Base-by-base conservation (phyloP, 495 filamentous ascomycete genomes). In the Penicillium turbatum region DNA sequence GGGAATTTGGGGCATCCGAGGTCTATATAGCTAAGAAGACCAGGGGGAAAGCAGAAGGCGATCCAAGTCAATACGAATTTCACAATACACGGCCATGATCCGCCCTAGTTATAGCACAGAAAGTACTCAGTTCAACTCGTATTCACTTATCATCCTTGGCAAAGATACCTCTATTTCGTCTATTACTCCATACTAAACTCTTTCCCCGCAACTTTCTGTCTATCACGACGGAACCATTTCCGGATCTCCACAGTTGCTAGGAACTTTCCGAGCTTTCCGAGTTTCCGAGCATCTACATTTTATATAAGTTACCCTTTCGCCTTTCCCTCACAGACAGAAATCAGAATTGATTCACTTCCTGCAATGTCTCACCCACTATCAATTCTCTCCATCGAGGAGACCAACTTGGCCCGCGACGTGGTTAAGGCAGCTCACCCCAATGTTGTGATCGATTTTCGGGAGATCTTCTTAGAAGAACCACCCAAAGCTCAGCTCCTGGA, bases 391-490 rank as follows among this genome's bases (percentile, higher is more conserved):
- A 63, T 73, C 50, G 68, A 70, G 19, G 79, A 81, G 61, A 78
- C 67, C 15, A 73, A 73, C 39, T 42, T 67, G 16, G 77, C 79
- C 17, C 69, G 77, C 39, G 76, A 80, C 48, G 59, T 80, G 19
- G 62, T 81, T 36, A 55, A 74, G 13, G 63, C 64, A 2, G 46
- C 60, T 12, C 74, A 80, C 52, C 66, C 71, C 5, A 60, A 68
- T 48, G 71, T 65, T 5, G 65, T 79, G 6, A 70, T 81, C 27
- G 72, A 78, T 41, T 81, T 81, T 57, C 74, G 79, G 1, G 76
- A 78, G 56, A 79, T 79, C 51, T 79, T 65, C 45, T 64, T 81
- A 5, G 66, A 76, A n/a, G 79, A 82, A 54, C 78, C 79, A 7
- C 67, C 70, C 11, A 82, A 82, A 51, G 62, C 64, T 5, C 65